These are phyloP conservation scores for Hysterangium stoloniferum DNA, from an alignment of 768 basidiomycete genomes.

Conservation along the genomic window DNA sequence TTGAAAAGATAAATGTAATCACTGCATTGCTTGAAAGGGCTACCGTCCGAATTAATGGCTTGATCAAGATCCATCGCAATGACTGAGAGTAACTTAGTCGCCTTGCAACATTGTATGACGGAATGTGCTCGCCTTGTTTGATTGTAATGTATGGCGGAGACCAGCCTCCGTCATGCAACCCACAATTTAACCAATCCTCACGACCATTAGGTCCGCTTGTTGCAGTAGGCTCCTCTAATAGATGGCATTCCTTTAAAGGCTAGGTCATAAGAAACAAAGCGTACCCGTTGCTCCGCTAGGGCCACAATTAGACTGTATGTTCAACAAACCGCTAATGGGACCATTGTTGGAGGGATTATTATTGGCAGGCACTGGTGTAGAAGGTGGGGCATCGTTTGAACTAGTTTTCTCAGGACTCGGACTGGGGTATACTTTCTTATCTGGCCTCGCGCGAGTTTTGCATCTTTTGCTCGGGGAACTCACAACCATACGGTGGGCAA, in stretches of 20 bases:
- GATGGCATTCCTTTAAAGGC: constrained; percentile 7
- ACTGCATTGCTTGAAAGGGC: constrained; percentile 55
- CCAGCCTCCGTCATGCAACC: constrained; percentile 58
- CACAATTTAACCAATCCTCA: constrained; percentile 72
- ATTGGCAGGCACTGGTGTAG: not conserved
- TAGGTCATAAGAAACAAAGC: constrained; percentile 13
- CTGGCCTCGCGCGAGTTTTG: not conserved
- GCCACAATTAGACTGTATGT: constrained; percentile 30
- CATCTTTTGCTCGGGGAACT: not conserved
- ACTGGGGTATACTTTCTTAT: not conserved
- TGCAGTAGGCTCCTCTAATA: constrained; percentile 39
- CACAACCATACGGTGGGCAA: not conserved
- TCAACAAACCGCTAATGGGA: not conserved
- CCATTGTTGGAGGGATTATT: not conserved
- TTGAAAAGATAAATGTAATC: constrained; percentile 47
- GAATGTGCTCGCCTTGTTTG: constrained; percentile 28
- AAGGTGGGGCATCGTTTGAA: not conserved
- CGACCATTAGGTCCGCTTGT: constrained; percentile 43
- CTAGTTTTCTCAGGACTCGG: not conserved
- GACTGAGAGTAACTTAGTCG: constrained; percentile 18
- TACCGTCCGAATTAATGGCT: constrained; percentile 40
- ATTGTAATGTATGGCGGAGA: constrained; percentile 55
- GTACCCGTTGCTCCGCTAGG: constrained; percentile 42
- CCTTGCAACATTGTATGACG: not conserved
- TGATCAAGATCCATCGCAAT: constrained; percentile 36